Percentiles rank a stretch among this genome's conserved stretches.
phyloP scores from a whole-genome alignment of 179 eudicot species.

The Gypsophila paniculata region DNA sequence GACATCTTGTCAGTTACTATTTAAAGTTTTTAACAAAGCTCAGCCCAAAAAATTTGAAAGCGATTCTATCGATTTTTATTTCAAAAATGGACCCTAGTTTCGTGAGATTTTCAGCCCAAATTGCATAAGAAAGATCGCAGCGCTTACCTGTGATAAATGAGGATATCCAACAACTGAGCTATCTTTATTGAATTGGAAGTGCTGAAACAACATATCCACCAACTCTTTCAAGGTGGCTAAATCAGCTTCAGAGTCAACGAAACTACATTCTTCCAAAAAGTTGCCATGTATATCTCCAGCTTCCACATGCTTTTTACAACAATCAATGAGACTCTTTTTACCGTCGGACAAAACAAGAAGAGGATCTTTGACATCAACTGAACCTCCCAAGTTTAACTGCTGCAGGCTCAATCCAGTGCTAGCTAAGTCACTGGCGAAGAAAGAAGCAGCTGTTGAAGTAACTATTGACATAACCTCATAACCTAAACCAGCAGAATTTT shows the following conservation, averaged over 20 bases:
- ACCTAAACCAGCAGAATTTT: conserved; percentile 37
- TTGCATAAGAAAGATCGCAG: background rate
- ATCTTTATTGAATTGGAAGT: conserved; percentile 41
- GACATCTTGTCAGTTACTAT: too few relatives aligned
- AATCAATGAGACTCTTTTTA: conserved; percentile 48
- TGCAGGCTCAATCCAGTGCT: conserved; percentile 35
- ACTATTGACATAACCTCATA: conserved; percentile 46
- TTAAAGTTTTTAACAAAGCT: too few relatives aligned
- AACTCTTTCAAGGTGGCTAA: conserved; percentile 56
- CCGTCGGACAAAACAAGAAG: conserved; percentile 46
- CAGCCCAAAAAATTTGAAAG: too few relatives aligned
- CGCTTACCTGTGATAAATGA: conserved; percentile 57
- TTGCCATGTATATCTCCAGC: conserved; percentile 39
- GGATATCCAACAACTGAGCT: conserved; percentile 35
- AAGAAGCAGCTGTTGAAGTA: conserved; percentile 56
- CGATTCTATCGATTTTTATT: too few relatives aligned
- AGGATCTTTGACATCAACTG: conserved; percentile 34
- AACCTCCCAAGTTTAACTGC: conserved; percentile 33
- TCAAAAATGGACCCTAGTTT: background rate
- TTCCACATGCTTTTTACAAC: conserved; percentile 38
- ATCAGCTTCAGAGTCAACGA: conserved; percentile 55
- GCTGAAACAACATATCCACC: conserved; percentile 46
- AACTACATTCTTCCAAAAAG: conserved; percentile 42
- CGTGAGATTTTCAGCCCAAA: conserved; percentile 1
- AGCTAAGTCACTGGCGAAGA: conserved; percentile 42